Conservation (phyloP, 2,329 filamentous ascomycete species). For the Alternaria arbusti region DNA sequence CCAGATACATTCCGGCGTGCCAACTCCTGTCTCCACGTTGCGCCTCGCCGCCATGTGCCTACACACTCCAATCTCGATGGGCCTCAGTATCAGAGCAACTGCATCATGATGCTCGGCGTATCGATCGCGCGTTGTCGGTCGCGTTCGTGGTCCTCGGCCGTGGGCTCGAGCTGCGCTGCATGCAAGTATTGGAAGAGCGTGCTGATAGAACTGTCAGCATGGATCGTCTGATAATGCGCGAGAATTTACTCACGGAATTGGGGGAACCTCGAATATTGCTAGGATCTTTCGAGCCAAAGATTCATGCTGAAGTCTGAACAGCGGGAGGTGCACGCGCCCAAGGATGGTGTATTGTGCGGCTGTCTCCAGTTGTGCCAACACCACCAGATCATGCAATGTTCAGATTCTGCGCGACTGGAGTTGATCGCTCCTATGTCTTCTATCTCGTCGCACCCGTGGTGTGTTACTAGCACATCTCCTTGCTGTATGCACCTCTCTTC, state of each 20-base stretch:
- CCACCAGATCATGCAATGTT: neutral
- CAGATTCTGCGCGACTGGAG: neutral
- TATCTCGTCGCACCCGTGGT: neutral
- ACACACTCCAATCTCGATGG: neutral
- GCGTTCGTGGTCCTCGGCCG: neutral
- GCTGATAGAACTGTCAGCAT: neutral
- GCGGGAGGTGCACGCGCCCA: neutral
- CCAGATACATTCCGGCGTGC: neutral
- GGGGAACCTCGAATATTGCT: neutral
- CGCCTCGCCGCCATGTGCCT: neutral
- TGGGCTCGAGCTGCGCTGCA: neutral
- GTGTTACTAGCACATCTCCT: neutral
- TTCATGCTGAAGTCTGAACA: neutral
- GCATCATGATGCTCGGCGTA: neutral
- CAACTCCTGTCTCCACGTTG: neutral
- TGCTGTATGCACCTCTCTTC: neutral
- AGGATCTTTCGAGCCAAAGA: neutral
- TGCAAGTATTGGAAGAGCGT: neutral
- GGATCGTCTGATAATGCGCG: accelerated
- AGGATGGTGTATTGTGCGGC: neutral
- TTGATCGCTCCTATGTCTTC: neutral
- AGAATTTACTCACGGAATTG: neutral
- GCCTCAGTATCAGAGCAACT: neutral
- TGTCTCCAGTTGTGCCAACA: neutral
- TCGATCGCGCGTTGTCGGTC: neutral